These are phyloP conservation scores for Melastoma candidum DNA, from an alignment of 441 rosid genomes.

Conservation along the genomic window DNA sequence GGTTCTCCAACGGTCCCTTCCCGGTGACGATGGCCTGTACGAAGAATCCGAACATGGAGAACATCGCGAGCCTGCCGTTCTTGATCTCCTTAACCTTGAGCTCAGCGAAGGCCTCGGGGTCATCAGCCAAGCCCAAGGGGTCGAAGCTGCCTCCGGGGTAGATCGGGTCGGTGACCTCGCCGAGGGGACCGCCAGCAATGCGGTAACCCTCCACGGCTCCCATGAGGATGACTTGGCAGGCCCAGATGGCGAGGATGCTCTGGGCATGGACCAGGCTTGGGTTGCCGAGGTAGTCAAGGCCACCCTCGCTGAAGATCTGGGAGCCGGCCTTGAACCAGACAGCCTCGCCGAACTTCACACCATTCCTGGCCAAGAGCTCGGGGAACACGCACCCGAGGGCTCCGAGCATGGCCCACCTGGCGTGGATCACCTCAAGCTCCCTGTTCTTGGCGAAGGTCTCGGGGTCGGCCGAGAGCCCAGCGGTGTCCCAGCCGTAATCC, in stretches of 20 bases:
- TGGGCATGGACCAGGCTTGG: slow-evolving; percentile 18
- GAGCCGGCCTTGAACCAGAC: slow-evolving; percentile 14
- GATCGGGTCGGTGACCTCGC: slow-evolving; percentile 14
- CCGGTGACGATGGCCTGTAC: slow-evolving; percentile 20
- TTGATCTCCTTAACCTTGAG: slow-evolving; percentile 20
- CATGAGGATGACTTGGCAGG: slow-evolving; percentile 16
- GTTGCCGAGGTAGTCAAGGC: slow-evolving; percentile 18
- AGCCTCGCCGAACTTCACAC: slow-evolving; percentile 15
- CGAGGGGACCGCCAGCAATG: slow-evolving; percentile 11
- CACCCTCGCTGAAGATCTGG: slow-evolving; percentile 13
- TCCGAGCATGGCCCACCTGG: slow-evolving; percentile 14
- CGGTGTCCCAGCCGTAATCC: slow-evolving; percentile 17
- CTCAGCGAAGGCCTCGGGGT: slow-evolving; percentile 14
- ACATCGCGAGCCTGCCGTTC: slow-evolving; percentile 19
- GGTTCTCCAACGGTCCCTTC: slow-evolving; percentile 20
- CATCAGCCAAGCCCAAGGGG: slow-evolving; percentile 11
- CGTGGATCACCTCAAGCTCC: slow-evolving; percentile 15
- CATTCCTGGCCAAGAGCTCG: slow-evolving; percentile 14
- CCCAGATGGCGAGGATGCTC: slow-evolving; percentile 21
- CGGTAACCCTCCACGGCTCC: slow-evolving; percentile 19
- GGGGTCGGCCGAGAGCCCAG: slow-evolving; percentile 14
- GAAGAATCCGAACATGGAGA: slow-evolving; percentile 19
- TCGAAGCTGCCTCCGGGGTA: slow-evolving; percentile 16
- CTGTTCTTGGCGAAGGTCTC: slow-evolving; percentile 16
- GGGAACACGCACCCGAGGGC: slow-evolving; percentile 16